A percentile compares a stretch with the other conserved stretches of the same genome.
Conservation (phyloP, 306 rosid species). For the Prunus padus region DNA sequence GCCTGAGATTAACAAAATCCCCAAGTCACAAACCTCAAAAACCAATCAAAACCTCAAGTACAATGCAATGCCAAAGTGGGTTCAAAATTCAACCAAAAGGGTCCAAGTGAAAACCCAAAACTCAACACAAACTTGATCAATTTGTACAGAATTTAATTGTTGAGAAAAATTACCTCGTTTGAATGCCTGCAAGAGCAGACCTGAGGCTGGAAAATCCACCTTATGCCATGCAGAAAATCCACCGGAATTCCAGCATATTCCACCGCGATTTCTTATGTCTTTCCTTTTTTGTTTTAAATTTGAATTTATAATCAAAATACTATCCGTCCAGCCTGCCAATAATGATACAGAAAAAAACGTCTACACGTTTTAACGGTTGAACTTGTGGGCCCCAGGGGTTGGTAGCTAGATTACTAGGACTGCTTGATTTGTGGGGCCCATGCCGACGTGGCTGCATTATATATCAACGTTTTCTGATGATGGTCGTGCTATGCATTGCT, state of each 20-base stretch:
- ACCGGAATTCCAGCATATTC: slow-evolving; percentile 35
- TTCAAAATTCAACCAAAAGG: slow-evolving; percentile 15
- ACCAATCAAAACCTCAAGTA: background rate
- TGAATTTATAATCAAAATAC: background rate
- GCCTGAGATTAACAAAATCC: slow-evolving; percentile 38
- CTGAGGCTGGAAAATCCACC: slow-evolving; percentile 34
- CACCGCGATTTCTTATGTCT: slow-evolving; percentile 17
- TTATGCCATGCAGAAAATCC: slow-evolving; percentile 28
- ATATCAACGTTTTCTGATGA: background rate
- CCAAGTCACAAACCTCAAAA: slow-evolving; percentile 16
- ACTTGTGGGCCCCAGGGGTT: background rate
- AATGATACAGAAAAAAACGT: no score
- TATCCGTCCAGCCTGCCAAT: background rate
- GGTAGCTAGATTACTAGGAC: background rate
- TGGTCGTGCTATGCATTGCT: background rate
- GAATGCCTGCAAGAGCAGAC: slow-evolving; percentile 32
- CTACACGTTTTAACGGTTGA: background rate
- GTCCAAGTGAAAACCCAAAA: slow-evolving; percentile 1
- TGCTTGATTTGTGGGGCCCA: background rate
- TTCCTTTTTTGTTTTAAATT: background rate
- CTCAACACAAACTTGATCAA: slow-evolving; percentile 16
- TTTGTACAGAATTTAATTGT: background rate
- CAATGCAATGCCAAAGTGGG: slow-evolving; percentile 1
- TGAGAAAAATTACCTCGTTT: slow-evolving; percentile 29
- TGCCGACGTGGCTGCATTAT: background rate